A percentile compares a stretch with the other conserved stretches of the same genome.
Evolutionary conservation across 768 basidiomycete species (phyloP).

Genomic region (Gloeostereum incarnatum): DNA sequence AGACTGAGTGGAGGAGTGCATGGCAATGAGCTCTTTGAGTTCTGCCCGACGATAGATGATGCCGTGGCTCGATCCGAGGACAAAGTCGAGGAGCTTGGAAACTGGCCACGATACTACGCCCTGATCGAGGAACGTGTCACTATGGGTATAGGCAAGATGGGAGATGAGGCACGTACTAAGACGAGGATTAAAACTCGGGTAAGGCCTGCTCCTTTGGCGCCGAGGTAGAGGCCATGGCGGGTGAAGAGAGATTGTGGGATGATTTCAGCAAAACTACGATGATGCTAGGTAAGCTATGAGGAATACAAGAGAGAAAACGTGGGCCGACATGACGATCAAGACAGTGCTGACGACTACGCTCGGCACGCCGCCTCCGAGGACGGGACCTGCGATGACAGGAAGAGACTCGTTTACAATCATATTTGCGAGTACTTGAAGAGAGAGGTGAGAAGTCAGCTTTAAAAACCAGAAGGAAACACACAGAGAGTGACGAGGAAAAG

Average conservation of each 20-base stretch:
- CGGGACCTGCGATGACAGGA: constrained; percentile 72
- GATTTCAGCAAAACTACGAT: constrained; percentile 86
- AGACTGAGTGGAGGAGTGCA: constrained; percentile 66
- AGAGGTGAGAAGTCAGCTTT: no score
- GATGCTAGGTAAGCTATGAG: constrained; percentile 2
- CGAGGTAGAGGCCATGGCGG: constrained; percentile 81
- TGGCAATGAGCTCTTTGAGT: constrained; percentile 83
- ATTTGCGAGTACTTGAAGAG: no score
- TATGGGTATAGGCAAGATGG: background rate
- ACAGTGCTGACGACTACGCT: constrained; percentile 79
- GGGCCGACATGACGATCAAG: constrained; percentile 77
- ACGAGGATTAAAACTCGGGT: constrained; percentile 60
- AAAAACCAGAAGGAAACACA: no score
- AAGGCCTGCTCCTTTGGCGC: constrained; percentile 75
- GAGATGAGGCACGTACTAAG: constrained; percentile 33
- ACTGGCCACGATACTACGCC: constrained; percentile 78
- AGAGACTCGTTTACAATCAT: constrained; percentile 49
- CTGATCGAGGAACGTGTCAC: constrained; percentile 20
- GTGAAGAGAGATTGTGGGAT: constrained; percentile 90
- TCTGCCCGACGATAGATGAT: constrained; percentile 86
- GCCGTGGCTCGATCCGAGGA: constrained; percentile 78
- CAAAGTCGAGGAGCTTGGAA: constrained; percentile 70
- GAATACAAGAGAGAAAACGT: background rate
- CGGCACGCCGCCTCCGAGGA: constrained; percentile 71
- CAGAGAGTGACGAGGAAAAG: constrained; percentile 74